Evolutionary conservation across 192 early-diverging fungal species (phyloP), one percentile per base, ranked within the genome.

Genomic region (Backusella mclennaniae): DNA sequence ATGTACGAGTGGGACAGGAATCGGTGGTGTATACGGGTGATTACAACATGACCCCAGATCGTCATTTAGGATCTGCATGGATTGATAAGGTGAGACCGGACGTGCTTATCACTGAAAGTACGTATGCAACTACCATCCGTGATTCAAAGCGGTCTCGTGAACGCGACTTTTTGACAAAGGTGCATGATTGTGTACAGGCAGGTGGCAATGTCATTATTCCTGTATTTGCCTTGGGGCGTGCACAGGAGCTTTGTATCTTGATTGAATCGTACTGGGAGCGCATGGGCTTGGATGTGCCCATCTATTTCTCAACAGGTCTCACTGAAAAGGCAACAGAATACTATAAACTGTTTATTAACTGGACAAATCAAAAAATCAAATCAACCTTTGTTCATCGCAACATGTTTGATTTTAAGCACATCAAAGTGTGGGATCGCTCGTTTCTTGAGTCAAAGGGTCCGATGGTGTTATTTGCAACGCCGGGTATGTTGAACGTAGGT

Each of bases 321-420:
- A 98, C 98, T 0, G 95, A 95, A 69, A 90, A 91, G 73, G 97
- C 98, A 4, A 98, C 96, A 82, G 91, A 96, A 36, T 98, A 95
- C 83, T 99, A 98, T 88, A 97, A 96, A 83, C 85, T 97, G 21
- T 99, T 96, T 77, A 96, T 99, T 78, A 93, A 92, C 76, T 99
- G 98, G 98, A 98, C 97, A 23, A 98, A 98, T 83, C 94, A 98
- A 85, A 97, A 97, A 79, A 94, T 99, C 81, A 97, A 96, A 81
- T 86, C 87, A 31, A 94, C 93, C 4, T 97, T 98, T 90, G 94
- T 95, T 5, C 90, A 97, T 44, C 89, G 93, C 76, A 99, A 98
- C 77, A 94, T 95, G 91, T 99, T 99, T 85, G 97, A 98, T 77
- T 99, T 98, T 83, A 94, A 96, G 77, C 90, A 95, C 74, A 96